Base-by-base conservation (phyloP, 2,329 filamentous ascomycete genomes). In the Cladosporium sp. region DNA sequence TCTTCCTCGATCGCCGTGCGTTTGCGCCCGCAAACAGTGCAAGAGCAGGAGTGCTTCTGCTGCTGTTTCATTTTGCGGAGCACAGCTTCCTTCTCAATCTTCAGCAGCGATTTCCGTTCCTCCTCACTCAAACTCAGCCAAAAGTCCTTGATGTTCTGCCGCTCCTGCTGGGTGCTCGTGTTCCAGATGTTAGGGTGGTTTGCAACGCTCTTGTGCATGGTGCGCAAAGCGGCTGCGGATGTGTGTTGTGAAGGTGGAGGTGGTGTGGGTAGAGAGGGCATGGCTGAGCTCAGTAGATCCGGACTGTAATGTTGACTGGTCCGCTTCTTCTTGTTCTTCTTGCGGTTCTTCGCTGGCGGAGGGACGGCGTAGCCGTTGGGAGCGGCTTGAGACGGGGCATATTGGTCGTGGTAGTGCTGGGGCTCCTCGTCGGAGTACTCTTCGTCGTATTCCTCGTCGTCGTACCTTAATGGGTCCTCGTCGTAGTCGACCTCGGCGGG, bases 21-120 rank as follows among this genome's bases (percentile, higher is more conserved):
- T 82, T 99, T 99, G 70, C 95, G 88, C 62, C 95, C 95, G 78
- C 95, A 99, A 48, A 99, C 94, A 5, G 93, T 96, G 79, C 95
- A 99, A 77, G 93, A 97, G 83, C 95, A 99, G 2, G 94, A 98
- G 78, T 98, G 93, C 79, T 98, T 98, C 79, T 99, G 95, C 79
- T 99, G 95, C 79, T 99, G 95, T 84, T 99, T 99, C 95, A 99
- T 99, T 83, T 99, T 99, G 76, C 92, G 93, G 65, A 99, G 82
- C 0, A 99, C 95, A 8, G 95, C 94, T 79, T 99, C 94, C 81
- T 99, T 99, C 80, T 99, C 95, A 32, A 99, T 94, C 79, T 97
- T 97, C 75, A 99, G 93, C 56, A 99, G 83, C 18, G 92, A 95
- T 77, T 96, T 95, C 72, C 95, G 91, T 77, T 98, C 93, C 43